These are phyloP conservation scores for Pleurozium schreberi DNA, from an alignment of 225 moss, liverwort and hornwort species.

Conservation along the genomic window DNA sequence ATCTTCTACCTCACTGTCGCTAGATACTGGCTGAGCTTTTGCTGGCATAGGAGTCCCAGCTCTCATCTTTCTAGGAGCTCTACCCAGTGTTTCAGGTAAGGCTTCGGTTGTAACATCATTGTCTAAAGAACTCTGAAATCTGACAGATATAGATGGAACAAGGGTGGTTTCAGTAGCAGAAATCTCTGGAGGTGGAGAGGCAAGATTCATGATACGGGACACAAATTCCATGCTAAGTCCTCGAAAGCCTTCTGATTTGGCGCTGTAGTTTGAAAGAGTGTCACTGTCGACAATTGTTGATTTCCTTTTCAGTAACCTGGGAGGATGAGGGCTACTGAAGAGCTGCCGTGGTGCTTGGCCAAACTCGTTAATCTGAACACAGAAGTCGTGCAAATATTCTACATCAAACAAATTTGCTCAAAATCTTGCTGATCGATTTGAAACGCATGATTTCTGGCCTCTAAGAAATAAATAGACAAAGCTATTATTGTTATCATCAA, in stretches of 20 bases:
- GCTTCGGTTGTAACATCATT: neutral
- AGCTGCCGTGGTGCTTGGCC: slow-evolving; percentile 94
- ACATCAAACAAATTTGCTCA: neutral
- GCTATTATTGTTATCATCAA: neutral
- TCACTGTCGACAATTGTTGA: slow-evolving; percentile 36
- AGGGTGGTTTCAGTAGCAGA: neutral
- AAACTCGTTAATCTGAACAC: slow-evolving; percentile 88
- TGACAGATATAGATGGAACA: slow-evolving; percentile 1
- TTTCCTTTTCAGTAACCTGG: slow-evolving; percentile 48
- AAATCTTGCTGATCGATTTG: neutral
- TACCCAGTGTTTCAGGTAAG: neutral
- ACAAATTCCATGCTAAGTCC: slow-evolving; percentile 84
- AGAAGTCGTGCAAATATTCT: neutral
- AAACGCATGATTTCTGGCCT: neutral
- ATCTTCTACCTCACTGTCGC: slow-evolving; percentile 27
- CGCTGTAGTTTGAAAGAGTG: slow-evolving; percentile 43
- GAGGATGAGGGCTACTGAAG: slow-evolving; percentile 65
- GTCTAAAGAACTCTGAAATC: slow-evolving; percentile 5
- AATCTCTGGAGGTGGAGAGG: slow-evolving; percentile 33
- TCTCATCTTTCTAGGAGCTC: slow-evolving; percentile 16
- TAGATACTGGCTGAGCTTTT: slow-evolving; percentile 1
- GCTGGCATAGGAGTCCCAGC: slow-evolving; percentile 41
- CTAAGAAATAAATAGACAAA: neutral
- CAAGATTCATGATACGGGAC: slow-evolving; percentile 83
- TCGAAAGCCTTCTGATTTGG: slow-evolving; percentile 56